These are phyloP conservation scores for Penicillium manginii DNA, from an alignment of 495 filamentous ascomycete genomes.

Conservation along the genomic window DNA sequence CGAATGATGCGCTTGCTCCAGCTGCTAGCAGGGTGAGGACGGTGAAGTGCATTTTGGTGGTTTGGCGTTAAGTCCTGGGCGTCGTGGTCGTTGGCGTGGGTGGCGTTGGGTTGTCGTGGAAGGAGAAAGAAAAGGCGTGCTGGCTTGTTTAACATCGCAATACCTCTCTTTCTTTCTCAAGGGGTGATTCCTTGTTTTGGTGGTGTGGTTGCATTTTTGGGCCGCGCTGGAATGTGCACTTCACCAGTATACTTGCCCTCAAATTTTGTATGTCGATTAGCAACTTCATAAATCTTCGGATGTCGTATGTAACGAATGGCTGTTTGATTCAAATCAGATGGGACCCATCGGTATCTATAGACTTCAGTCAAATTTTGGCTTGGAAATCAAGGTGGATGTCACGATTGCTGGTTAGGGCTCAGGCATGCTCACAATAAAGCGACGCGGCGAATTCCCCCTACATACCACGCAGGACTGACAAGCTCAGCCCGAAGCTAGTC, in stretches of 20 bases:
- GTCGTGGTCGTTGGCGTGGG: background rate
- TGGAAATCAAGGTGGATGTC: background rate
- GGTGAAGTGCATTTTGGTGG: constrained; percentile 3
- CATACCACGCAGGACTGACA: background rate
- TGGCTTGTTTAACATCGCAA: background rate
- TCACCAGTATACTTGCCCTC: background rate
- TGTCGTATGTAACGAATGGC: background rate
- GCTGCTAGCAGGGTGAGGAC: constrained; percentile 6
- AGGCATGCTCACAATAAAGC: background rate
- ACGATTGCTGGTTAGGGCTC: background rate
- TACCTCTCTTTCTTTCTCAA: background rate
- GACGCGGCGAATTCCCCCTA: constrained; percentile 1
- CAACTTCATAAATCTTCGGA: background rate
- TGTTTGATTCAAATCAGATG: background rate
- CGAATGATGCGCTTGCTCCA: constrained; percentile 3
- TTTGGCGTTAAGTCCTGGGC: background rate
- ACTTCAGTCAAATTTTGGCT: background rate
- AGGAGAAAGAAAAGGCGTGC: background rate
- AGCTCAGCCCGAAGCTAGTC: background rate
- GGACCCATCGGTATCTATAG: too few relatives aligned
- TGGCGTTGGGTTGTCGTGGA: background rate
- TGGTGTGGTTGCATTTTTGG: constrained; percentile 3
- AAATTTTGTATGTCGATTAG: background rate
- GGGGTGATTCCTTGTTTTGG: constrained; percentile 1
- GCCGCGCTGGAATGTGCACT: constrained; percentile 1